phyloP scores from a whole-genome alignment of 345 rosid species.

The Psidium friedrichsthalianum region DNA sequence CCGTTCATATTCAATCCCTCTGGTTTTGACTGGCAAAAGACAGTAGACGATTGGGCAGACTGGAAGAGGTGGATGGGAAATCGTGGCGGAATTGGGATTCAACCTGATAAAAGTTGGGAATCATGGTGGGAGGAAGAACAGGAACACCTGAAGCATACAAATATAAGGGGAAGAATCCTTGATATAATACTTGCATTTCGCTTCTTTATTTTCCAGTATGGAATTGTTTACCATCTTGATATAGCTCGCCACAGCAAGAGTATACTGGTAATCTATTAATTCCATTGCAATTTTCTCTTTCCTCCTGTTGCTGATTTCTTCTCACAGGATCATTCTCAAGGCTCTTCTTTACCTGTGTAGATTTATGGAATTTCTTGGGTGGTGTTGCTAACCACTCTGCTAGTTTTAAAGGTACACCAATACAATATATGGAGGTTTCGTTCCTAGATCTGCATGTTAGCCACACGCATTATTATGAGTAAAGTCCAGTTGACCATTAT shows the following conservation, averaged over 20 bases:
- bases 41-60: constrained; percentile 93
- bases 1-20: constrained; percentile 93
- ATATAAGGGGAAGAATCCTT: constrained; percentile 53
- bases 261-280: constrained; percentile 35
- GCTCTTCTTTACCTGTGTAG: constrained; percentile 14
- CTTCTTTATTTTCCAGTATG: constrained; percentile 84
- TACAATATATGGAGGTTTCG: not conserved
- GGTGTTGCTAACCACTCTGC: constrained; percentile 47
- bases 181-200: constrained; percentile 75
- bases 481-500: not conserved
- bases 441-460: not conserved
- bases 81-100: constrained; percentile 86
- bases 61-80: constrained; percentile 99
- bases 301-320: not conserved
- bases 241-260: constrained; percentile 54
- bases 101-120: constrained; percentile 70
- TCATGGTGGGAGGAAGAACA: constrained; percentile 97
- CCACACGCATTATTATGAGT: not conserved
- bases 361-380: constrained; percentile 90
- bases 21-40: constrained; percentile 97
- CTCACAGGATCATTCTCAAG: not conserved
- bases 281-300: not conserved
- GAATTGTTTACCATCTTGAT: constrained; percentile 91
- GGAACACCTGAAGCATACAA: constrained; percentile 68
- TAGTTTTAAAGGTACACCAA: constrained; percentile 64